Evolutionary conservation across 495 filamentous ascomycete species (phyloP), one percentile per base, ranked within the genome.

Genomic region (Aspergillus steynii): DNA sequence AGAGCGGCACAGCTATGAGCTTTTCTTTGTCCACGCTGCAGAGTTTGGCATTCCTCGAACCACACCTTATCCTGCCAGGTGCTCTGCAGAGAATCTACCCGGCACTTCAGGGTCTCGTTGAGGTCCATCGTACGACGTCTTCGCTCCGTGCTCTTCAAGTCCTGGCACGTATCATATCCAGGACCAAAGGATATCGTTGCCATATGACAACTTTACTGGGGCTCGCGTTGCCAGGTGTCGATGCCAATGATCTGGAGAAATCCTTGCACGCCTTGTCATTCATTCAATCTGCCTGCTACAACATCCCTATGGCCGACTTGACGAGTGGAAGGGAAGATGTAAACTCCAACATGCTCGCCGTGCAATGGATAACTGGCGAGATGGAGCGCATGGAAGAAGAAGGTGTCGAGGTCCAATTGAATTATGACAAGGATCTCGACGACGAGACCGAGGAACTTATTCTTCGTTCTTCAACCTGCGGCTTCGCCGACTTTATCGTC

Each of bases 231-330:
- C 95, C 95, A 1, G 95, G 95, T 32, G 96, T 99, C 55, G 95
- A 99, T 76, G 94, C 95, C 32, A 99, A 99, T 72, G 95, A 99
- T 75, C 81, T 99, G 32, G 92, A 94, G 63, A 99, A 99, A 77
- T 97, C 95, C 25, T 80, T 96, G 55, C 91, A 96, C 73, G 94
- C 94, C 2, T 80, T 99, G 53, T 90, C 93, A 56, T 97, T 96
- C 69, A 93, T 99, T 50, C 95, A 98, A 76, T 86, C 89, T 37
- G 90, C 97, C 31, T 91, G 92, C 59, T 98, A 98, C 76, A 96
- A 91, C 61, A 93, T 99, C 26, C 96, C 95, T 4, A 89, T 99
- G 65, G 83, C 87, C 61, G 89, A 96, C 65, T 76, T 99, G 56
- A 91, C 92, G 2, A 81, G 86, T 64, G 85, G 85, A 47, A 75